Conservation (phyloP, 1,284 basidiomycete genomes). For the Ceratobasidium theobromae region DNA sequence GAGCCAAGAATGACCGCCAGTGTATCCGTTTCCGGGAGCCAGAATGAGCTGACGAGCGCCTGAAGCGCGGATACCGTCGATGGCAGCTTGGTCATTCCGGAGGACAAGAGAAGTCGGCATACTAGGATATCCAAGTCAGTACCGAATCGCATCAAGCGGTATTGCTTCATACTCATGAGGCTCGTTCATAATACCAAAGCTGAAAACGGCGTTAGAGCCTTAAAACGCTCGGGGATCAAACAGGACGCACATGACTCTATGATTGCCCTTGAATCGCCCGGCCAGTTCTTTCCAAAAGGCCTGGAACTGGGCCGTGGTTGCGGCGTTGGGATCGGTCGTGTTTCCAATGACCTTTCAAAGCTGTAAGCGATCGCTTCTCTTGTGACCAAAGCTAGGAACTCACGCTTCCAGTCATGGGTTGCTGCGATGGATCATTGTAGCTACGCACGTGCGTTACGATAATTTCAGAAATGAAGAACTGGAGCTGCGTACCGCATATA, state of each 20-base stretch:
- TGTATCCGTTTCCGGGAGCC: conserved; percentile 51
- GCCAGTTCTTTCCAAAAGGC: conserved; percentile 39
- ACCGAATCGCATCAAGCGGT: not conserved
- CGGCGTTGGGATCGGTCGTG: conserved; percentile 49
- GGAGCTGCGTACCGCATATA: conserved; percentile 52
- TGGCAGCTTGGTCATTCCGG: conserved; percentile 49
- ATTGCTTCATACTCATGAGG: conserved; percentile 43
- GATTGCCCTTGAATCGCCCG: conserved; percentile 37
- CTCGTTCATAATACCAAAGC: conserved; percentile 45
- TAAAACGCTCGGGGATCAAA: no score
- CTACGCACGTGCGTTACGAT: not conserved
- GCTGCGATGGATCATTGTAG: conserved; percentile 48
- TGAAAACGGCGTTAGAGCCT: conserved; percentile 20
- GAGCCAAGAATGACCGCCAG: conserved; percentile 51
- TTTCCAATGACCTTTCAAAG: conserved; percentile 48
- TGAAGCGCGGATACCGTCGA: conserved; percentile 48
- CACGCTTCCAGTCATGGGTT: conserved; percentile 51
- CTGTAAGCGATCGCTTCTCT: not conserved
- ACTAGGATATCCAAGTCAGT: not conserved
- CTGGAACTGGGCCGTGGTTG: conserved; percentile 44
- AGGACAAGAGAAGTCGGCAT: conserved; percentile 49
- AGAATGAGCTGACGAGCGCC: conserved; percentile 51
- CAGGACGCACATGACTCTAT: conserved; percentile 29
- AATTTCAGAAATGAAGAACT: conserved; percentile 43
- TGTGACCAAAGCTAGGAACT: conserved; percentile 27